Percentiles rank a stretch among this genome's conserved stretches.
Conservation (phyloP, 129 eudicot species). For the Flaveria sonorensis region DNA sequence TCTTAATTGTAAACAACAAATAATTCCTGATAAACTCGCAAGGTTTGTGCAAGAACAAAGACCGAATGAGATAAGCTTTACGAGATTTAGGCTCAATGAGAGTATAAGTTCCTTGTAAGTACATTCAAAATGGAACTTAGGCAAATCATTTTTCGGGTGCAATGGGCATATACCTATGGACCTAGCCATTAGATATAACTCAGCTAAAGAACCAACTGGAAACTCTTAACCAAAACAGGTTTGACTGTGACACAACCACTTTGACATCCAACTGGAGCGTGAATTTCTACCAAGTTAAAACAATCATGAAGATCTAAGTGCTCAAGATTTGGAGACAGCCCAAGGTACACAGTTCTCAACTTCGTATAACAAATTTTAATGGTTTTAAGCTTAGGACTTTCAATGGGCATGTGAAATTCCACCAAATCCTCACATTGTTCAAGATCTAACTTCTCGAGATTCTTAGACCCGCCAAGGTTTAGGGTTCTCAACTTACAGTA, state of each 20-base stretch:
- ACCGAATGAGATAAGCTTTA: slow-evolving; percentile 2
- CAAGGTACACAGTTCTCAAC: not conserved
- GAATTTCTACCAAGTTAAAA: slow-evolving; percentile 4
- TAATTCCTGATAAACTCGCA: not conserved
- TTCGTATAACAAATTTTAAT: not conserved
- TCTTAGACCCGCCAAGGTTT: not conserved
- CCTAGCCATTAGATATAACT: not conserved
- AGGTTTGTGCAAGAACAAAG: slow-evolving; percentile 14
- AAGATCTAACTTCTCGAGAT: not conserved
- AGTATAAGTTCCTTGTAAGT: not conserved
- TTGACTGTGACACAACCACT: not conserved
- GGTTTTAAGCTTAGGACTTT: not conserved
- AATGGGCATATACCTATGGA: not conserved
- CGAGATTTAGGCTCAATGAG: not conserved
- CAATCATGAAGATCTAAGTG: not conserved
- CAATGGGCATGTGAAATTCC: not conserved
- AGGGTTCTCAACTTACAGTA: not conserved
- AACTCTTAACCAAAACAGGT: not conserved
- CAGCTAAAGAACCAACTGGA: not conserved
- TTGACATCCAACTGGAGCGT: not conserved
- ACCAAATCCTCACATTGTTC: not conserved
- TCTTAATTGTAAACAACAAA: slow-evolving; percentile 17
- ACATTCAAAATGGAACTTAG: not conserved
- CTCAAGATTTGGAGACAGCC: slow-evolving; percentile 15
- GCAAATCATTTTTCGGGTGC: not conserved